Evolutionary conservation across 2,329 filamentous ascomycete genomes (phyloP).

Genomic region (Fusarium temperatum): DNA sequence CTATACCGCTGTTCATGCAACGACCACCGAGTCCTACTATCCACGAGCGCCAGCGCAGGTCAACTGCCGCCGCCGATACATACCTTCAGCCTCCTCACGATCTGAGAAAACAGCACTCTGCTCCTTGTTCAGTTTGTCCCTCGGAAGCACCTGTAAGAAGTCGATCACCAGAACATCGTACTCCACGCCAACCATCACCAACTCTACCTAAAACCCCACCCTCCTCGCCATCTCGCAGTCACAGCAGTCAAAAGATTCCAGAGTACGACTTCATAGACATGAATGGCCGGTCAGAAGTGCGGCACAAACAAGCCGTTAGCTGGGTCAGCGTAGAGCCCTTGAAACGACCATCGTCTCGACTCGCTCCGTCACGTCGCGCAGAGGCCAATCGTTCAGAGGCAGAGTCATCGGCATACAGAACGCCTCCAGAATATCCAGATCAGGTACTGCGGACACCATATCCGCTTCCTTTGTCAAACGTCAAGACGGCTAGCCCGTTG

Average conservation of each 20-base stretch:
- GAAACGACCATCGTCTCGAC: slow-evolving; percentile 50
- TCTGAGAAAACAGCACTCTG: slow-evolving; percentile 10
- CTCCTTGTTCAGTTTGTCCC: slow-evolving; percentile 1
- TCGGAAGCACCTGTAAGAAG: neutral
- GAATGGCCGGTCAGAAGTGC: slow-evolving; percentile 7
- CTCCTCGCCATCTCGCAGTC: neutral
- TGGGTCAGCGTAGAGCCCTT: slow-evolving; percentile 51
- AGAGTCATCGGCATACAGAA: slow-evolving; percentile 43
- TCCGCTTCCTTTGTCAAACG: slow-evolving; percentile 26
- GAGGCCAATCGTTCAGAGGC: slow-evolving; percentile 32
- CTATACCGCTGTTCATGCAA: slow-evolving; percentile 60
- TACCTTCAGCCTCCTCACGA: slow-evolving; percentile 19
- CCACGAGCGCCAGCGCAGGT: slow-evolving; percentile 4
- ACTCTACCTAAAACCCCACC: neutral
- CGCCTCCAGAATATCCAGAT: slow-evolving; percentile 43
- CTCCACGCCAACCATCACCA: neutral
- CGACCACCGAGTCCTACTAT: slow-evolving; percentile 34
- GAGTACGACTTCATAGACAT: neutral
- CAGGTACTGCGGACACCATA: slow-evolving; percentile 21
- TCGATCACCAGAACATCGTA: neutral
- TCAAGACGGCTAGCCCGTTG: slow-evolving; percentile 23
- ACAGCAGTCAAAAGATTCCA: neutral
- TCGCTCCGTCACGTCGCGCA: slow-evolving; percentile 34
- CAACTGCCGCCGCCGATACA: slow-evolving; percentile 7
- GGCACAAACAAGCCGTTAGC: slow-evolving; percentile 26